These are phyloP conservation scores for Pichia cabralensis DNA, from an alignment of 805 yeast species.

Conservation along the genomic window DNA sequence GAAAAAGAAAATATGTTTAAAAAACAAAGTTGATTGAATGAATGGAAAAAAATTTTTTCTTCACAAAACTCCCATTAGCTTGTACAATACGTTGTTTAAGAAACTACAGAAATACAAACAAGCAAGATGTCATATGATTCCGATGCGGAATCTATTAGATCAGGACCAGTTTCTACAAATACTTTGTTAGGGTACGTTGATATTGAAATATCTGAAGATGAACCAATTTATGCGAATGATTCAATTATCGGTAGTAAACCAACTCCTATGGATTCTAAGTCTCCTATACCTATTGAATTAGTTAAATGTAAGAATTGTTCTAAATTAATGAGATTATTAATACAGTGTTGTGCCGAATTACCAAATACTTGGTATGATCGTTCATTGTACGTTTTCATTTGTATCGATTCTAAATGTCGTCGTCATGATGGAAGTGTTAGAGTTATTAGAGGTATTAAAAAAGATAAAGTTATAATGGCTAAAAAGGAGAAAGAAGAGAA, in stretches of 20 bases:
- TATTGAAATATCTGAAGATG: slow-evolving; percentile 41
- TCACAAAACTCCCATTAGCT: too few species aligned
- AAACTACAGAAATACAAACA: too few species aligned
- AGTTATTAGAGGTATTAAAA: slow-evolving; percentile 66
- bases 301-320: slow-evolving; percentile 60
- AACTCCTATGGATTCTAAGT: slow-evolving; percentile 54
- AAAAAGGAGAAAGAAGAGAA: slow-evolving; percentile 32
- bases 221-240: slow-evolving; percentile 43
- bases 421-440: slow-evolving; percentile 61
- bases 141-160: slow-evolving; percentile 10
- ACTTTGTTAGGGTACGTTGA: slow-evolving; percentile 60
- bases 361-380: slow-evolving; percentile 69
- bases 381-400: slow-evolving; percentile 69
- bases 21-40: too few species aligned
- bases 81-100: too few species aligned
- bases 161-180: slow-evolving; percentile 18
- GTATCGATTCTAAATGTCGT: slow-evolving; percentile 55
- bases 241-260: slow-evolving; percentile 79
- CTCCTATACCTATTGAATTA: slow-evolving; percentile 44
- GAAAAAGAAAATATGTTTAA: too few species aligned
- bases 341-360: slow-evolving; percentile 77
- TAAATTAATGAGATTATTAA: slow-evolving; percentile 49
- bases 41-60: too few species aligned
- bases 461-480: slow-evolving; percentile 42
- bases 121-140: slow-evolving; percentile 12